Conservation (phyloP, 2,329 filamentous ascomycete genomes). For the Arthrobotrys pseudoclavata region DNA sequence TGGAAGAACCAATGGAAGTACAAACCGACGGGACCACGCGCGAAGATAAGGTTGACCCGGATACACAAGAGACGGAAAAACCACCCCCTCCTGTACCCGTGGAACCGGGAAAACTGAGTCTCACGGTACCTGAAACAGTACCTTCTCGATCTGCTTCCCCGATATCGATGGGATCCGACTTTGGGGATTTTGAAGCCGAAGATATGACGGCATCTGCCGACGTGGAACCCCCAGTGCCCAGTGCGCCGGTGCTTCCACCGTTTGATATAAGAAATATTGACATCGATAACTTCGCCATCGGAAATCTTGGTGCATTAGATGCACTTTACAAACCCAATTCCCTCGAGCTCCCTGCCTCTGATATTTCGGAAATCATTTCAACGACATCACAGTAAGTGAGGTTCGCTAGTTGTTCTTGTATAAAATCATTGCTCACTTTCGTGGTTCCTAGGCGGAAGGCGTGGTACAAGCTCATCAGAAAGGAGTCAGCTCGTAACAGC, state of each 20-base stretch:
- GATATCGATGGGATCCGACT: conserved; percentile 44
- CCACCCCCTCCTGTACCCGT: background rate
- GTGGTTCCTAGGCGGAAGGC: conserved; percentile 37
- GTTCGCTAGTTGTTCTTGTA: background rate
- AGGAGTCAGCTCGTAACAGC: conserved; percentile 55
- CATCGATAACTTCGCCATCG: conserved; percentile 40
- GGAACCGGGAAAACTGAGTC: conserved; percentile 23
- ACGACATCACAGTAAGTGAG: conserved; percentile 54
- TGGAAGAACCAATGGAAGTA: background rate
- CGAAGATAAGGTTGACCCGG: conserved; percentile 4
- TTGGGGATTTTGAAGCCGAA: conserved; percentile 58
- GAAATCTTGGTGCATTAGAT: conserved; percentile 37
- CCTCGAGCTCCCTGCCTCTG: conserved; percentile 30
- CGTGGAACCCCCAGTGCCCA: background rate
- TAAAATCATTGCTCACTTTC: conserved; percentile 16
- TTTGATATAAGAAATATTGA: conserved; percentile 37
- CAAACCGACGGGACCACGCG: conserved; percentile 14
- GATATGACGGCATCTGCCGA: conserved; percentile 29
- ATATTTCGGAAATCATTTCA: conserved; percentile 44
- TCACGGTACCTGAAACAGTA: conserved; percentile 32
- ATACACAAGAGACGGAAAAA: conserved; percentile 22
- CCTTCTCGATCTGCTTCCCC: conserved; percentile 37
- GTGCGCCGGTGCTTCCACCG: background rate
- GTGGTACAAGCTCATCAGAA: conserved; percentile 56
- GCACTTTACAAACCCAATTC: conserved; percentile 36